Evolutionary conservation across 2,329 filamentous ascomycete genomes (phyloP).

Genomic region (Paramyrothecium sp.): DNA sequence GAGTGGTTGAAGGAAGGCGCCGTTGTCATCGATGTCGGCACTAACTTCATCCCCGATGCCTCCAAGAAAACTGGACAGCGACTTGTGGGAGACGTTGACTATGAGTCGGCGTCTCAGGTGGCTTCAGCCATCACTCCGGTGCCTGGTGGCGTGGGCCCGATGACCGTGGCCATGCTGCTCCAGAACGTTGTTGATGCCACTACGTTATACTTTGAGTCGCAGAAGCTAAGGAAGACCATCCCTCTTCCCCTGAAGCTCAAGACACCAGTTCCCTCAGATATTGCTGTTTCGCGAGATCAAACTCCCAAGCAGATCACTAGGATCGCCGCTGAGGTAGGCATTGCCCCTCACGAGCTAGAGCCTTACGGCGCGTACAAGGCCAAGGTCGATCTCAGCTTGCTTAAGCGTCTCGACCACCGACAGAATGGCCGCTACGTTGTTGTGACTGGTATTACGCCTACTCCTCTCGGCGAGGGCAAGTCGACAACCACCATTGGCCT

Average conservation of each 20-base stretch:
- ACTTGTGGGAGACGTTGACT: constrained; percentile 94
- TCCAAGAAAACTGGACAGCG: constrained; percentile 90
- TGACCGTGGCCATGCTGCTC: constrained; percentile 98
- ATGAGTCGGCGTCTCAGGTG: constrained; percentile 76
- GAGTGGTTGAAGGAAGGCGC: constrained; percentile 93
- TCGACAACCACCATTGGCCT: constrained; percentile 97
- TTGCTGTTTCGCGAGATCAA: constrained; percentile 85
- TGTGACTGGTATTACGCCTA: constrained; percentile 94
- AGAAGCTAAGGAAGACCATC: constrained; percentile 75
- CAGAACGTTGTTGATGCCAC: constrained; percentile 93
- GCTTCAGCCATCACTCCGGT: constrained; percentile 95
- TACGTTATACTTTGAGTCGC: constrained; percentile 74
- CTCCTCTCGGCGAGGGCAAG: constrained; percentile 94
- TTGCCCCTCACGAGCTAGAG: constrained; percentile 85
- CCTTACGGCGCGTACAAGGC: constrained; percentile 95
- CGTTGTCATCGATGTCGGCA: constrained; percentile 97
- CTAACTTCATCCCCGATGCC: constrained; percentile 88
- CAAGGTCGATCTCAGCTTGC: constrained; percentile 81
- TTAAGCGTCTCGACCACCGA: constrained; percentile 84
- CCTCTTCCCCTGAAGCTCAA: constrained; percentile 81
- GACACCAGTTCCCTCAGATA: constrained; percentile 89
- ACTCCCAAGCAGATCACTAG: constrained; percentile 87
- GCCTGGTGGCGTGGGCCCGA: constrained; percentile 93
- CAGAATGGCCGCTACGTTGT: constrained; percentile 88
- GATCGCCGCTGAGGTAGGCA: constrained; percentile 82